Percentiles rank a stretch among this genome's conserved stretches.
Conservation (phyloP, 192 early-diverging fungal genomes). For the Coemansia sp. region DNA sequence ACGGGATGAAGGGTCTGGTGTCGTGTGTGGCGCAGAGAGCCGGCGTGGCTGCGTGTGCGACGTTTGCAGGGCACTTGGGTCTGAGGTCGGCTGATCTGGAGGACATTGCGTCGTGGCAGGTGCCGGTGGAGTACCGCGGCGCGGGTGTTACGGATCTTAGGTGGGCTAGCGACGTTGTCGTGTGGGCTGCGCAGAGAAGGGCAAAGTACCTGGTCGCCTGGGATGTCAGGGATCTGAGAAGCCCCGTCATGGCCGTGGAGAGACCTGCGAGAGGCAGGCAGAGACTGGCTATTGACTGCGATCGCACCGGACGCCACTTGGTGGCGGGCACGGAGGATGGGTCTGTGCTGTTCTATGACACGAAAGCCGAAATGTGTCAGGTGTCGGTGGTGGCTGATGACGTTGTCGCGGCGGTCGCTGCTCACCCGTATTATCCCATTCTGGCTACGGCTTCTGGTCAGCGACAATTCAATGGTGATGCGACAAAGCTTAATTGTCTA, state of each 20-base stretch:
- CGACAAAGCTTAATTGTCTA: constrained; percentile 13
- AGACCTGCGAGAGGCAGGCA: constrained; percentile 57
- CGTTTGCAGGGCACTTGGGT: constrained; percentile 70
- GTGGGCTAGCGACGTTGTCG: constrained; percentile 68
- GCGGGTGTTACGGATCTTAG: constrained; percentile 59
- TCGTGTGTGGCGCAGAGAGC: constrained; percentile 65
- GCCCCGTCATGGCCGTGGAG: constrained; percentile 57
- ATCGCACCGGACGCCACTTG: constrained; percentile 61
- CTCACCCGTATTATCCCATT: constrained; percentile 70
- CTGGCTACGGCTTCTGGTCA: constrained; percentile 78
- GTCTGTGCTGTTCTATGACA: constrained; percentile 13
- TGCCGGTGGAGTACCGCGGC: constrained; percentile 56
- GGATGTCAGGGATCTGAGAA: constrained; percentile 78
- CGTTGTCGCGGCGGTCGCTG: constrained; percentile 58
- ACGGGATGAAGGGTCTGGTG: constrained; percentile 79
- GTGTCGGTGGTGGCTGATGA: constrained; percentile 45
- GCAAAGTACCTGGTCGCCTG: constrained; percentile 67
- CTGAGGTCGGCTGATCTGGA: constrained; percentile 57
- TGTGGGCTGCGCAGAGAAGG: constrained; percentile 72
- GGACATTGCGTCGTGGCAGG: constrained; percentile 17
- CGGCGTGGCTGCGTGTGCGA: constrained; percentile 69
- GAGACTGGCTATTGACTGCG: constrained; percentile 72
- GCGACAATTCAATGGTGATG: constrained; percentile 33
- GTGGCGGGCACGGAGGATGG: constrained; percentile 60
- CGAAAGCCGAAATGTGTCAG: neutral